Conservation (phyloP, 768 basidiomycete genomes). For the Boletus rubropictus region DNA sequence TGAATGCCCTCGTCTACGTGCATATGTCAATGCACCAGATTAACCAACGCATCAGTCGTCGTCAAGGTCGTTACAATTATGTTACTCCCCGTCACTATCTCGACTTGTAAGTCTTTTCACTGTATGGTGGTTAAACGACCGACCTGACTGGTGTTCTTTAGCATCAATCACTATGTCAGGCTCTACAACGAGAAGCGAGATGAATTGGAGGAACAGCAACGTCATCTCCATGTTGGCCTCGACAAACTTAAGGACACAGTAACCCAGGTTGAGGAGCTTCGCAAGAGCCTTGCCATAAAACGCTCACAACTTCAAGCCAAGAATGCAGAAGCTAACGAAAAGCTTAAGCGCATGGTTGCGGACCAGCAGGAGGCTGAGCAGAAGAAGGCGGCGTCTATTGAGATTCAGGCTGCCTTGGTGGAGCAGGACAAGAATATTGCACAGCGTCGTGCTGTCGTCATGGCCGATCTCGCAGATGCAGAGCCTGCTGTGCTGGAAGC, state of each 20-base stretch:
- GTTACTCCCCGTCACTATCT: slow-evolving; percentile 97
- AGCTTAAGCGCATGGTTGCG: slow-evolving; percentile 94
- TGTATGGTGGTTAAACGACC: background rate
- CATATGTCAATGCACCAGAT: slow-evolving; percentile 86
- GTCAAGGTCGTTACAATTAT: slow-evolving; percentile 94
- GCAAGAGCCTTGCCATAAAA: slow-evolving; percentile 92
- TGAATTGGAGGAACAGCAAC: slow-evolving; percentile 96
- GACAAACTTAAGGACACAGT: slow-evolving; percentile 96
- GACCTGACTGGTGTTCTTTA: slow-evolving; percentile 29
- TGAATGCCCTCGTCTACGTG: slow-evolving; percentile 90
- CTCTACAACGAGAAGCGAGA: slow-evolving; percentile 95
- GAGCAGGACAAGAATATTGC: slow-evolving; percentile 88
- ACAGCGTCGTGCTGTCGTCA: slow-evolving; percentile 81
- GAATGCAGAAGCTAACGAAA: slow-evolving; percentile 93
- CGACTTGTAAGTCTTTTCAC: slow-evolving; percentile 75
- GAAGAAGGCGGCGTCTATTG: slow-evolving; percentile 93
- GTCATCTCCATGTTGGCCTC: slow-evolving; percentile 95
- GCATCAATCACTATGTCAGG: slow-evolving; percentile 95
- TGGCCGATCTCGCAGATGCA: slow-evolving; percentile 93
- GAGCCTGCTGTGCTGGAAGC: slow-evolving; percentile 97
- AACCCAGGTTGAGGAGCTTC: slow-evolving; percentile 91
- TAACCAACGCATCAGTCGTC: slow-evolving; percentile 81
- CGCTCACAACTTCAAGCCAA: slow-evolving; percentile 89
- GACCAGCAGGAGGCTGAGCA: slow-evolving; percentile 99
- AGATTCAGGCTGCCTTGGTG: slow-evolving; percentile 89